These are phyloP conservation scores for Pyrenophora seminiperda DNA, from an alignment of 2,329 filamentous ascomycete genomes.

Conservation along the genomic window DNA sequence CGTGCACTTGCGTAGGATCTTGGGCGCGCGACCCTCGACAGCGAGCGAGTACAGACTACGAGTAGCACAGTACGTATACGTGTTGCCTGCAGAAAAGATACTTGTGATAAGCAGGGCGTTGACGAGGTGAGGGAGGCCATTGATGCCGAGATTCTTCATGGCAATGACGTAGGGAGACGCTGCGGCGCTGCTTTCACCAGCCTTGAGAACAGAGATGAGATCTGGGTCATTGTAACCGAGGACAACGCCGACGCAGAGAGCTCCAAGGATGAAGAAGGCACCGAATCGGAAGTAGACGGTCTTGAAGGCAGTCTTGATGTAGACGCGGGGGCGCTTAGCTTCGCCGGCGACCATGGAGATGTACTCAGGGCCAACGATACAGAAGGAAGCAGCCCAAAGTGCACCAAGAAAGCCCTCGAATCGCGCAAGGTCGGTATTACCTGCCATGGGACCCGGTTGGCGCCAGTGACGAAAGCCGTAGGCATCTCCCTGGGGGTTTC, in stretches of 20 bases:
- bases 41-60: slow-evolving; percentile 60
- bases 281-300: slow-evolving; percentile 55
- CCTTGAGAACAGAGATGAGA: slow-evolving; percentile 60
- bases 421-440: slow-evolving; percentile 33
- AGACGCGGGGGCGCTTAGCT: slow-evolving; percentile 52
- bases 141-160: slow-evolving; percentile 60
- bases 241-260: slow-evolving; percentile 53
- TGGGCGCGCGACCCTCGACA: slow-evolving; percentile 59
- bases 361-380: slow-evolving; percentile 56
- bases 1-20: slow-evolving; percentile 63
- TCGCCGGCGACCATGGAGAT: slow-evolving; percentile 56
- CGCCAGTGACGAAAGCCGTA: slow-evolving; percentile 55
- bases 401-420: slow-evolving; percentile 48
- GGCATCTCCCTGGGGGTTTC: slow-evolving; percentile 50
- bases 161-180: slow-evolving; percentile 69
- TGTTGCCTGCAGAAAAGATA: slow-evolving; percentile 62
- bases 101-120: slow-evolving; percentile 62
- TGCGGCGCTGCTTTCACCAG: slow-evolving; percentile 51
- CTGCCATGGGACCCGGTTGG: slow-evolving; percentile 41
- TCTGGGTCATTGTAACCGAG: slow-evolving; percentile 72
- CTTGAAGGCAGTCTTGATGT: slow-evolving; percentile 56
- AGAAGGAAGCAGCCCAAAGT: slow-evolving; percentile 53
- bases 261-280: slow-evolving; percentile 55
- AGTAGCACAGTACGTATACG: slow-evolving; percentile 60
- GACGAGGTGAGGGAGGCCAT: slow-evolving; percentile 61